phyloP scores from a whole-genome alignment of 192 early-diverging fungal species.

The Thamnidium elegans region DNA sequence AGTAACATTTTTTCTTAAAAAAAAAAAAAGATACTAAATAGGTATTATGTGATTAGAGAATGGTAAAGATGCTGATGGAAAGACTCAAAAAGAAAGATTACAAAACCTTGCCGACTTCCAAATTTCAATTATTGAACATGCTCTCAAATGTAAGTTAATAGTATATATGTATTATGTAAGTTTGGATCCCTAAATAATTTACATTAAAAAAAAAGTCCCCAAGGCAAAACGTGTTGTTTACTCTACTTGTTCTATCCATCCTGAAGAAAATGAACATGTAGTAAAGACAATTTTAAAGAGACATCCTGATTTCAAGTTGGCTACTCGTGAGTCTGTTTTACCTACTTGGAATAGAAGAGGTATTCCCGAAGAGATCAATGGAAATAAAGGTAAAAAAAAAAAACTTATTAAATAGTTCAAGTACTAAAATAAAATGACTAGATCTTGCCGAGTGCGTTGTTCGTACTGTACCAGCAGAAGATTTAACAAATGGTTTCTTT shows the following conservation, averaged over 20 bases:
- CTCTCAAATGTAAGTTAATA: constrained; percentile 59
- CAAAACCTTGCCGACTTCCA: constrained; percentile 86
- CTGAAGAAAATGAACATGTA: constrained; percentile 92
- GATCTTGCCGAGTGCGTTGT: constrained; percentile 64
- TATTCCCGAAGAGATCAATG: constrained; percentile 46
- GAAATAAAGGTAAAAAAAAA: constrained; percentile 34
- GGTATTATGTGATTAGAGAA: constrained; percentile 5
- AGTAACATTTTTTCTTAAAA: not conserved
- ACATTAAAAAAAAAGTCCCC: constrained; percentile 52
- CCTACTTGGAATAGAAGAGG: constrained; percentile 83
- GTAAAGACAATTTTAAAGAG: constrained; percentile 65
- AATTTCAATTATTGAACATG: constrained; percentile 72
- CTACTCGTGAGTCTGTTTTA: constrained; percentile 57
- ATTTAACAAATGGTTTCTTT: constrained; percentile 95
- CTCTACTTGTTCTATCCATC: constrained; percentile 95
- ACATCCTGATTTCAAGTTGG: constrained; percentile 56
- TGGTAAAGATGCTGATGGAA: constrained; percentile 14
- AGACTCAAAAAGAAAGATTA: constrained; percentile 58
- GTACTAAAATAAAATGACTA: not conserved
- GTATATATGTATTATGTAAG: too few relatives aligned
- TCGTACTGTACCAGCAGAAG: constrained; percentile 73
- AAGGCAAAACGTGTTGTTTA: constrained; percentile 83
- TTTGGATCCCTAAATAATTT: not conserved
- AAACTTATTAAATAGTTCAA: not conserved
- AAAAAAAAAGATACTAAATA: too few relatives aligned